phyloP scores from a whole-genome alignment of 2,329 filamentous ascomycete species.

The Penicillium sp. region DNA sequence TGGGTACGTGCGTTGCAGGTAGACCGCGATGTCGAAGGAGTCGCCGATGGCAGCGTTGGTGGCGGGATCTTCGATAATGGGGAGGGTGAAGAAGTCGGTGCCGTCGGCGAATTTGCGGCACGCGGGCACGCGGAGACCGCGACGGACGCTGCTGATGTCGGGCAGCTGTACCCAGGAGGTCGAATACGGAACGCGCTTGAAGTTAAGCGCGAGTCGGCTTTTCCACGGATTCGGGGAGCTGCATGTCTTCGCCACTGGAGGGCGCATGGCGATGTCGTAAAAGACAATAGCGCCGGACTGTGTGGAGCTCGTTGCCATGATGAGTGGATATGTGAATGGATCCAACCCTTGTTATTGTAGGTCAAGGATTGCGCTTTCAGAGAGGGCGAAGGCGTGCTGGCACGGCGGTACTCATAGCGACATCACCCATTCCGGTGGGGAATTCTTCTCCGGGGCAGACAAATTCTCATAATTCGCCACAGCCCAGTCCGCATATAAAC shows the following conservation, averaged over 20 bases:
- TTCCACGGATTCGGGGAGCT: constrained; percentile 54
- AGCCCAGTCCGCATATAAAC: too few species aligned
- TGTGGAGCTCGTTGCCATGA: neutral
- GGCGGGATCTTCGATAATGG: constrained; percentile 52
- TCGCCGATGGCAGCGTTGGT: constrained; percentile 53
- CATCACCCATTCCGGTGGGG: too few species aligned
- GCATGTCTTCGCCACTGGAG: constrained; percentile 30
- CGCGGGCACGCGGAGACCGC: constrained; percentile 47
- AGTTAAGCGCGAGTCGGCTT: constrained; percentile 50
- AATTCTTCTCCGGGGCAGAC: too few species aligned
- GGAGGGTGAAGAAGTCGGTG: constrained; percentile 59
- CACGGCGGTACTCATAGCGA: too few species aligned
- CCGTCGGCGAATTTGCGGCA: constrained; percentile 57
- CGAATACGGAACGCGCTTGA: constrained; percentile 49
- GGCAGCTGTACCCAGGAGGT: constrained; percentile 55
- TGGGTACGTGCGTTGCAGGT: constrained; percentile 56
- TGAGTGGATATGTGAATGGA: too few species aligned
- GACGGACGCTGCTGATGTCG: constrained; percentile 52
- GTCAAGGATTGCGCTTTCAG: too few species aligned
- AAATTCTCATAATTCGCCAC: too few species aligned
- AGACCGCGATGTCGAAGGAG: constrained; percentile 63
- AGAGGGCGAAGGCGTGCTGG: too few species aligned
- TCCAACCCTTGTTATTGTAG: too few species aligned
- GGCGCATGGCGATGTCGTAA: constrained; percentile 49
- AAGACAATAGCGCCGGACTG: constrained; percentile 33